Evolutionary conservation across 2,329 filamentous ascomycete species (phyloP).

Genomic region (Clarireedia monteithiana): DNA sequence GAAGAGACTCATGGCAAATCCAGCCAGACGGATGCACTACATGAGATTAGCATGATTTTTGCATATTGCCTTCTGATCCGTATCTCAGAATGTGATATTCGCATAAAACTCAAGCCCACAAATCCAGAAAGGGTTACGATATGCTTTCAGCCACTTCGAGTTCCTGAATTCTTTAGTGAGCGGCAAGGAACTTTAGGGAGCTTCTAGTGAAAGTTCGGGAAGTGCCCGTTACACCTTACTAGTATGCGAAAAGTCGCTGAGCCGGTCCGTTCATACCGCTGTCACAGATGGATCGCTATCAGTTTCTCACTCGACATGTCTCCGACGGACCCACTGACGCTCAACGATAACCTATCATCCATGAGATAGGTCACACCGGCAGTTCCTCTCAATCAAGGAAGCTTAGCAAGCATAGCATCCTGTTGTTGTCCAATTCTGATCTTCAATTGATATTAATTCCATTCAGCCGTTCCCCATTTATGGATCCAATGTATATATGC

Average conservation of each 20-base stretch:
- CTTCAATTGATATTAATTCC: slow-evolving; percentile 5
- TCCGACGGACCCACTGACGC: neutral
- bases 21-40: slow-evolving; percentile 1
- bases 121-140: neutral
- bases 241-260: slow-evolving; percentile 13
- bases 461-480: slow-evolving; percentile 22
- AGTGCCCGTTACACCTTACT: neutral
- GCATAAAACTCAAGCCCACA: neutral
- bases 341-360: neutral
- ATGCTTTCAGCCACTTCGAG: neutral
- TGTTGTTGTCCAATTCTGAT: slow-evolving; percentile 11
- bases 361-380: neutral
- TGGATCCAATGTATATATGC: slow-evolving; percentile 11
- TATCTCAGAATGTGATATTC: neutral
- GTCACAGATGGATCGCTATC: neutral
- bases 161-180: neutral
- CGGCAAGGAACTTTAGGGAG: neutral
- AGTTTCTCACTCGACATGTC: neutral
- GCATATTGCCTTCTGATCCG: neutral
- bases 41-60: neutral
- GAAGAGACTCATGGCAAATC: neutral
- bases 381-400: slow-evolving; percentile 6
- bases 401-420: slow-evolving; percentile 7
- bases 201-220: neutral
- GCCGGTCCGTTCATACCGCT: slow-evolving; percentile 24